Conservation (phyloP, 139 green algal genomes). For the Ostreobium quekettii region DNA sequence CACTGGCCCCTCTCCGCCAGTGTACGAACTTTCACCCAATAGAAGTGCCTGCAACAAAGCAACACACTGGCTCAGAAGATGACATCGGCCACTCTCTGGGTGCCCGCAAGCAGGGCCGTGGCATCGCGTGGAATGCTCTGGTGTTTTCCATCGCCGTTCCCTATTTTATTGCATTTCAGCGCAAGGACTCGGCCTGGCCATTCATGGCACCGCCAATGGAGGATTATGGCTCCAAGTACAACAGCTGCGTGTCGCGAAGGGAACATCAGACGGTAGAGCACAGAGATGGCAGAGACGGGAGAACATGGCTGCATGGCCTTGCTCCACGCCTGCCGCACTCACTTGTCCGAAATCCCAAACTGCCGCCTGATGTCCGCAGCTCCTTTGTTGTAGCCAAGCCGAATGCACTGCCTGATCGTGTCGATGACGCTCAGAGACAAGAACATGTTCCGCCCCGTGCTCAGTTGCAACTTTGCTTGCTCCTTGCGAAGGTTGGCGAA, state of each 20-base stretch:
- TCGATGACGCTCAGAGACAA: constrained; percentile 43
- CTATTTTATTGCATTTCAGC: too few relatives aligned
- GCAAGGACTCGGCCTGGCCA: too few relatives aligned
- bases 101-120: too few relatives aligned
- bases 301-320: neutral
- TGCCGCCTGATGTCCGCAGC: constrained; percentile 16
- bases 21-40: constrained; percentile 31
- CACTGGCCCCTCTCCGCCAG: constrained; percentile 49
- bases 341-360: constrained; percentile 13
- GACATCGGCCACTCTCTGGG: neutral
- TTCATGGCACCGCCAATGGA: too few relatives aligned
- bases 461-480: constrained; percentile 50
- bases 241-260: too few relatives aligned
- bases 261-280: too few relatives aligned
- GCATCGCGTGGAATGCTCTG: too few relatives aligned
- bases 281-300: too few relatives aligned
- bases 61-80: neutral
- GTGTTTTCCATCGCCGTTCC: too few relatives aligned
- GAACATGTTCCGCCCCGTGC: constrained; percentile 53
- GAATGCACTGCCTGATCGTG: constrained; percentile 38
- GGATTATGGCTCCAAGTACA: too few relatives aligned
- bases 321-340: neutral
- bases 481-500: constrained; percentile 35
- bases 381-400: constrained; percentile 39
- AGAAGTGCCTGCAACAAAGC: constrained; percentile 13